phyloP scores from a whole-genome alignment of 345 rosid genomes.

The Eucalyptus sideroxylon region DNA sequence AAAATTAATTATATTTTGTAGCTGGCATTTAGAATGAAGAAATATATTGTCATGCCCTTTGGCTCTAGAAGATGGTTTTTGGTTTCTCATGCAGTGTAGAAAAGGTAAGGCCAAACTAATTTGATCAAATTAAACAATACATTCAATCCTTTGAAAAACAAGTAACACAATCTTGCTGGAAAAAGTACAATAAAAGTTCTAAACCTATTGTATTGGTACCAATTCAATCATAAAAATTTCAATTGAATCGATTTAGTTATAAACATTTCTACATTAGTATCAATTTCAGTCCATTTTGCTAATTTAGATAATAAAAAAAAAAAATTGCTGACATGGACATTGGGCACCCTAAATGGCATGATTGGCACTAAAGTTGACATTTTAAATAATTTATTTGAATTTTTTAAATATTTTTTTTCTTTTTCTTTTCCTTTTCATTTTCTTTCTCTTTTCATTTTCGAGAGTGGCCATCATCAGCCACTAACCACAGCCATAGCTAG shows the following conservation, averaged over 20 bases:
- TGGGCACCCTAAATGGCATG: no score
- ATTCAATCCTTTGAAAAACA: background rate
- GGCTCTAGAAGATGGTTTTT: background rate
- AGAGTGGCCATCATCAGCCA: no score
- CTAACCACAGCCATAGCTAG: accelerated
- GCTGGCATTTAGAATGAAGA: background rate
- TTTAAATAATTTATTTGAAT: no score
- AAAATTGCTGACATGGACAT: no score
- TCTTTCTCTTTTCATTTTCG: no score
- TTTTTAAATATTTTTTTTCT: accelerated
- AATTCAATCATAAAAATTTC: accelerated
- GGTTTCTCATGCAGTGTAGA: no score
- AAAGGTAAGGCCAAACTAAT: background rate
- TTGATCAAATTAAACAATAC: background rate
- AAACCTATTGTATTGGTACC: accelerated
- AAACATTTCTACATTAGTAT: accelerated
- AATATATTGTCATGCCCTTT: background rate
- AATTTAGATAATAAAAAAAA: accelerated
- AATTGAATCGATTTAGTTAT: accelerated
- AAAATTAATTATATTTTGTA: no score
- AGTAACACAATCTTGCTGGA: accelerated
- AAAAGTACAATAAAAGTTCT: accelerated
- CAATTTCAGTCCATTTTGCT: no score
- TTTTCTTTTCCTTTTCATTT: no score
- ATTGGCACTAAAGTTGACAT: no score